Evolutionary conservation across 2,329 filamentous ascomycete species (phyloP).

Genomic region (Talaromyces sp.): DNA sequence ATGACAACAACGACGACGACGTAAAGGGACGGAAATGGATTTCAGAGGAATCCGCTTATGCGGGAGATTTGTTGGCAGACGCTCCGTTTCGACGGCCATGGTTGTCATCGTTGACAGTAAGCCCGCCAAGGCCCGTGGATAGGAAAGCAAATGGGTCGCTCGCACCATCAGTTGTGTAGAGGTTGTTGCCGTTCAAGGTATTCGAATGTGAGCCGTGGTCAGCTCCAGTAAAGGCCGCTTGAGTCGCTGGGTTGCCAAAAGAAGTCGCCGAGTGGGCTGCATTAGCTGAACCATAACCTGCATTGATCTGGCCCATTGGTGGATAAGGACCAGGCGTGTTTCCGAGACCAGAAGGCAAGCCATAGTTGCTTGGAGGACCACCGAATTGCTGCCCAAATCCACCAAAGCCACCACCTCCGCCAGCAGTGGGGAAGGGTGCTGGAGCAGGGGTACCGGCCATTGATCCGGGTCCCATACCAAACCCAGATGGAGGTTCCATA

Average conservation of each 20-base stretch:
- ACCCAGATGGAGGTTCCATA: slow-evolving; percentile 79
- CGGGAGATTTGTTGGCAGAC: slow-evolving; percentile 43
- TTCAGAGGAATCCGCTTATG: slow-evolving; percentile 15
- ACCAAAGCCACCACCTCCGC: slow-evolving; percentile 63
- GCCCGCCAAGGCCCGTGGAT: slow-evolving; percentile 53
- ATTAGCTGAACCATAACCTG: slow-evolving; percentile 70
- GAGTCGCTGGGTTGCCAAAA: slow-evolving; percentile 88
- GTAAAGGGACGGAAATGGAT: slow-evolving; percentile 17
- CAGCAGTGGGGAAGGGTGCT: slow-evolving; percentile 69
- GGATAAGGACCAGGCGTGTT: slow-evolving; percentile 75
- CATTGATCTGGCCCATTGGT: slow-evolving; percentile 62
- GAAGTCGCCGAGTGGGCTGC: slow-evolving; percentile 76
- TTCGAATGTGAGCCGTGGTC: slow-evolving; percentile 75
- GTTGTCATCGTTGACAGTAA: slow-evolving; percentile 50
- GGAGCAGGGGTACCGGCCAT: slow-evolving; percentile 79
- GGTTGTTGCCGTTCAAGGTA: slow-evolving; percentile 68
- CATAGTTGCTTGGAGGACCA: slow-evolving; percentile 76
- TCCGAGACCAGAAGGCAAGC: slow-evolving; percentile 77
- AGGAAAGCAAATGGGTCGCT: slow-evolving; percentile 62
- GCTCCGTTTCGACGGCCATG: slow-evolving; percentile 43
- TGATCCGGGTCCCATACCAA: slow-evolving; percentile 79
- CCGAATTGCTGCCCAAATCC: slow-evolving; percentile 74
- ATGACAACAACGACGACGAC: slow-evolving; percentile 6
- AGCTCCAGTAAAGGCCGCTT: slow-evolving; percentile 88
- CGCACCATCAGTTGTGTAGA: slow-evolving; percentile 53